Evolutionary conservation across 106 monocot genomes (phyloP).

Genomic region (Ottelia alismoides): DNA sequence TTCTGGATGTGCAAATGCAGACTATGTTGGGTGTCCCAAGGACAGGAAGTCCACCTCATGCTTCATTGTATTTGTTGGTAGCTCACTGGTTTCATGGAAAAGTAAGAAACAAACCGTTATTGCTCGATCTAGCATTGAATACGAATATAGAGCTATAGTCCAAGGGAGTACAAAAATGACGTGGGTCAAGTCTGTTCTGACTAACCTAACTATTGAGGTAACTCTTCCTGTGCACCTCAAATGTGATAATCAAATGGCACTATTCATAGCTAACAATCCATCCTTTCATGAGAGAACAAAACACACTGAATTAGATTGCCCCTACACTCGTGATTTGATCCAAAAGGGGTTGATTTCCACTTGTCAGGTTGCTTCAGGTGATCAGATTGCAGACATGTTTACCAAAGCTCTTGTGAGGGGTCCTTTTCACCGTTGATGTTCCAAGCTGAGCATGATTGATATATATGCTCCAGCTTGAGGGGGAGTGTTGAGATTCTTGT

Average conservation of each 20-base stretch:
- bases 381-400: no score
- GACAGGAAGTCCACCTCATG: background rate
- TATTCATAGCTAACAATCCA: background rate
- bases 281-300: background rate
- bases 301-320: background rate
- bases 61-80: background rate
- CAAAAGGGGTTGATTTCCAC: no score
- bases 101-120: background rate
- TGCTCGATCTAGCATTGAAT: background rate
- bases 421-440: no score
- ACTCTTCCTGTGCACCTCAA: background rate
- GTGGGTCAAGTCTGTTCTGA: background rate
- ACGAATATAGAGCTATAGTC: background rate
- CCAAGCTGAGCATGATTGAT: no score
- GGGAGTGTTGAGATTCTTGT: no score
- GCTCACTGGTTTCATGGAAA: background rate
- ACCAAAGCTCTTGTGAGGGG: no score
- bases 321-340: background rate
- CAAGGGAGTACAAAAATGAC: background rate
- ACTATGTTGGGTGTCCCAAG: background rate
- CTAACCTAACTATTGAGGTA: background rate
- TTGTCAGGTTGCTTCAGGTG: no score
- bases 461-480: no score
- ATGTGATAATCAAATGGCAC: background rate
- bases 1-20: background rate